Base-by-base conservation (phyloP, 1,284 basidiomycete genomes). In the Sanghuangporus sanghuang region DNA sequence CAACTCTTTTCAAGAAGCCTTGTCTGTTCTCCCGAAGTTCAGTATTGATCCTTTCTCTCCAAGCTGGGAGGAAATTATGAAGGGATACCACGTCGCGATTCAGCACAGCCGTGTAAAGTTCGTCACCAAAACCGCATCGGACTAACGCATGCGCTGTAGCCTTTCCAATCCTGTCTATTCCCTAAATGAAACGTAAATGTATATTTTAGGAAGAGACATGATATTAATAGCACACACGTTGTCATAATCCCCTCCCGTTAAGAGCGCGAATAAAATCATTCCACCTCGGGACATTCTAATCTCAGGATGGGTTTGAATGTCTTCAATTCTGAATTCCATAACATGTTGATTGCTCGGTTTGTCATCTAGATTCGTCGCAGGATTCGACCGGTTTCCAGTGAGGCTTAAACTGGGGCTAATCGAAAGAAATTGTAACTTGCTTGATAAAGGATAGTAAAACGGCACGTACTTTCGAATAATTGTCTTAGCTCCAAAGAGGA, bases 241-340 rank as follows among this genome's bases (percentile, higher is more conserved):
- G 57, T 81, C 78, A 68, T 90, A 91, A 71, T 92, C 89, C 0
- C 86, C 88, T 12, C 89, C 87, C 6, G 79, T 75, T 38, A 90
- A 72, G 1, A 91, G 71, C 0, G 85, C 89, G 59, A 90, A 79
- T 4, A 91, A 74, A 21, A 90, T 78, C 71, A 91, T 75, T 0
- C 83, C 87, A 42, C 81, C 78, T 27, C 78, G 73, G 9, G 75
- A 77, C 67, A 89, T 71, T 57, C 73, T 66, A 38, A 83, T 74
- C 8, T 74, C 69, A 2, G 73, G 71, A 56, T 78, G 69, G 7
- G 63, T 67, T 5, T 65, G 64, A 44, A 83, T 74, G 12, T 74
- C 75, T 3, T 72, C 71, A 0, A 79, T 75, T 1, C 73, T 74
- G 69, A 77, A 85, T 18, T 83, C 70, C 68, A 78, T 76, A 63